Conservation (phyloP, 2,329 filamentous ascomycete genomes). For the Laburnicola sp. region DNA sequence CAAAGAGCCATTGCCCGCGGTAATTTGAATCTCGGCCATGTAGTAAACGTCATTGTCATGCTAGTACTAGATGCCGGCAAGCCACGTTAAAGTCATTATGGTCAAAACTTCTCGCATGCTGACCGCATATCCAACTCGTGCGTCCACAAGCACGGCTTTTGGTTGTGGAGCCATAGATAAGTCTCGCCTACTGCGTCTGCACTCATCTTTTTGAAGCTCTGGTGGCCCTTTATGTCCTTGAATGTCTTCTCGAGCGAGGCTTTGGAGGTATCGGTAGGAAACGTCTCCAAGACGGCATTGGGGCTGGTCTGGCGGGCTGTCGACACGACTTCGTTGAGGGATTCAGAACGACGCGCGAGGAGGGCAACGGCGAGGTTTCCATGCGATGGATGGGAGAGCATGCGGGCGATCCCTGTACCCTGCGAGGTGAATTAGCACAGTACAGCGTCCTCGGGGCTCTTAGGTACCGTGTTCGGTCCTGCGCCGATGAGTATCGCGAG, state of each 20-base stretch:
- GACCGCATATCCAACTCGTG: constrained; percentile 58
- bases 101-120: constrained; percentile 54
- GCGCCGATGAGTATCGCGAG: constrained; percentile 1
- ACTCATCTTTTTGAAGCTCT: constrained; percentile 58
- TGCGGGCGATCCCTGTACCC: constrained; percentile 60
- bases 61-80: too few relatives aligned
- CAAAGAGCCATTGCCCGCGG: too few relatives aligned
- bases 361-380: constrained; percentile 61
- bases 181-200: constrained; percentile 61
- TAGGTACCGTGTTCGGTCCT: neutral
- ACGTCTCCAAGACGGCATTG: constrained; percentile 54
- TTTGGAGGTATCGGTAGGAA: constrained; percentile 56
- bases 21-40: too few relatives aligned
- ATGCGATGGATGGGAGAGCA: constrained; percentile 55
- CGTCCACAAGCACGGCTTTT: constrained; percentile 56
- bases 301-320: constrained; percentile 49
- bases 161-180: constrained; percentile 57
- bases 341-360: constrained; percentile 54
- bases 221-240: constrained; percentile 52
- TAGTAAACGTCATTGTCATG: too few relatives aligned
- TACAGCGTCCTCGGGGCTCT: neutral
- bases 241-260: constrained; percentile 55
- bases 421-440: constrained; percentile 21
- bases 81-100: too few relatives aligned
- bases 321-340: constrained; percentile 49